Evolutionary conservation across 2,329 filamentous ascomycete species (phyloP), one percentile per base, ranked within the genome.

Genomic region (Monilinia polystroma): DNA sequence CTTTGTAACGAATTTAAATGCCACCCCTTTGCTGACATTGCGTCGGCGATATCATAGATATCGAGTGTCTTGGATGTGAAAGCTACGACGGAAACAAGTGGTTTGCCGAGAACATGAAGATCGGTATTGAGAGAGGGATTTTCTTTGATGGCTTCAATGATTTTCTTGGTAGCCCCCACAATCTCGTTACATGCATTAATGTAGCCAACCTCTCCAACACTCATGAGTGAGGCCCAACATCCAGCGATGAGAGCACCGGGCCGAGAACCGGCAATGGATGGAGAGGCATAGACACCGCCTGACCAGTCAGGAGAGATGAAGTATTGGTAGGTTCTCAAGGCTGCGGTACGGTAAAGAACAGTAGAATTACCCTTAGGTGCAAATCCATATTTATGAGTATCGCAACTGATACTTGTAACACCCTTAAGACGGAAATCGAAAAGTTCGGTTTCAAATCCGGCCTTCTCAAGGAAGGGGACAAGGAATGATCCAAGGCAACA

Each of bases 381-480:
- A 76, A 99, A 99, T 49, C 95, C 95, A 77, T 99, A 99, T 79
- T 99, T 99, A 85, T 99, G 95, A 3, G 95, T 99, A 78, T 99
- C 95, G 78, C 93, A 96, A 72, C 89, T 93, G 78, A 99, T 98
- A 78, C 90, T 94, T 4, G 94, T 97, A 49, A 99, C 95, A 73
- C 95, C 95, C 72, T 91, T 92, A 68, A 96, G 87, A 66, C 91
- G 88, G 85, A 99, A 99, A 78, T 99, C 95, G 76, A 98, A 98
- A 6, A 87, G 88, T 72, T 90, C 87, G 29, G 90, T 85, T 70
- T 96, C 92, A 78, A 97, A 98, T 55, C 95, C 95, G n/a, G 95
- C 93, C 76, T 91, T 91, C 70, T 93, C 89, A 54, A 99, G 89
- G 81, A 94, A 92, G 1, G 95, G 93, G 55, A 99, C 87, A 57